phyloP scores from a whole-genome alignment of 2,329 filamentous ascomycete species.

The Erysiphe pulchra region DNA sequence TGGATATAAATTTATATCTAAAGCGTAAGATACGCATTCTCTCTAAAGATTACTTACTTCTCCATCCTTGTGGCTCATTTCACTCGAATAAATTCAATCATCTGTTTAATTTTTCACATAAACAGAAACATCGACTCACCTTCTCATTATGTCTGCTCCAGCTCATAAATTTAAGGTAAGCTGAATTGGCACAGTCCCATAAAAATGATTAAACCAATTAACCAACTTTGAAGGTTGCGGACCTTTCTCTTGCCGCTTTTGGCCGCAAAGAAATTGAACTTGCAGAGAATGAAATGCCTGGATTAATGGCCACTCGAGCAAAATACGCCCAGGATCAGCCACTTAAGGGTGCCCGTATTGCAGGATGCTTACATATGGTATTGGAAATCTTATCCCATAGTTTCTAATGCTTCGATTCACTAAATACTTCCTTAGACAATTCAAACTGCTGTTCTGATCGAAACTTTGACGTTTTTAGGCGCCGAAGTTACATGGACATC shows the following conservation, averaged over 20 bases:
- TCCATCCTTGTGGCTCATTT: not conserved
- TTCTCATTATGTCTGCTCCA: constrained; percentile 12
- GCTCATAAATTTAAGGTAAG: constrained; percentile 13
- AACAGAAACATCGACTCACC: not conserved
- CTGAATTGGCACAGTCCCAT: not conserved
- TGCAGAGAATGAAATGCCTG: constrained; percentile 90
- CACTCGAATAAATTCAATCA: not conserved
- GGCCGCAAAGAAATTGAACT: constrained; percentile 98
- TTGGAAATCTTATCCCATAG: not conserved
- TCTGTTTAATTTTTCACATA: not conserved
- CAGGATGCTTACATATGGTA: constrained; percentile 44
- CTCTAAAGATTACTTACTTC: too few relatives aligned
- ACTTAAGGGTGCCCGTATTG: constrained; percentile 80
- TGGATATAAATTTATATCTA: too few relatives aligned
- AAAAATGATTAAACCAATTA: not conserved
- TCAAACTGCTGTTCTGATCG: constrained; percentile 97
- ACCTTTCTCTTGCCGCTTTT: constrained; percentile 92
- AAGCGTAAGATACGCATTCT: too few relatives aligned
- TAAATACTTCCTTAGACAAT: constrained; percentile 33
- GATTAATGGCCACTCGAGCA: constrained; percentile 79
- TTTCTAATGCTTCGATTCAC: not conserved
- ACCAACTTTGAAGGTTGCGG: constrained; percentile 44
- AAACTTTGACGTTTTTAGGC: constrained; percentile 83
- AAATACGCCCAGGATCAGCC: constrained; percentile 91
- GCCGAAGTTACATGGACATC: constrained; percentile 97